Conservation (phyloP, 108 stramenopile species). For the Epipyxis sp. region DNA sequence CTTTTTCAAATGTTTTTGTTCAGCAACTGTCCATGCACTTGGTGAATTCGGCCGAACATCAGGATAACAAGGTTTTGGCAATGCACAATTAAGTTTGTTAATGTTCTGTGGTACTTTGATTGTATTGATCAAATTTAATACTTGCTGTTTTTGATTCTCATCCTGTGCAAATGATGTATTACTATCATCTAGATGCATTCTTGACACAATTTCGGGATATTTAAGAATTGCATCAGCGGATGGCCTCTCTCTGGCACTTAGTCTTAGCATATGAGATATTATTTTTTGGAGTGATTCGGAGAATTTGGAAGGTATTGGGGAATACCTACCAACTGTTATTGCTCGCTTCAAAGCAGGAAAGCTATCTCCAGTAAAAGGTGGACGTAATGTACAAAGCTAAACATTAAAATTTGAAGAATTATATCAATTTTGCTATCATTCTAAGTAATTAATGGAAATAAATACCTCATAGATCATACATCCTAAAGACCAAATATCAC, state of each 20-base stretch:
- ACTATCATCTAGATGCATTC: background rate
- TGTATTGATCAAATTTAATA: background rate
- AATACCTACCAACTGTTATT: conserved; percentile 34
- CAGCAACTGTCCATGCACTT: background rate
- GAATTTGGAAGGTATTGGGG: conserved; percentile 31
- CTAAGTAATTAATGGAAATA: too few relatives aligned
- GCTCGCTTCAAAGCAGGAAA: conserved; percentile 44
- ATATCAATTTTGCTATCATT: too few relatives aligned
- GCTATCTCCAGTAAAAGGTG: conserved; percentile 42
- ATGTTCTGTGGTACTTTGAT: conserved; percentile 21
- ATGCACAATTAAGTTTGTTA: background rate
- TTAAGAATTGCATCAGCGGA: conserved; percentile 24
- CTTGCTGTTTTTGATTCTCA: background rate
- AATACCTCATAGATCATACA: conserved; percentile 58
- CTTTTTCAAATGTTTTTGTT: background rate
- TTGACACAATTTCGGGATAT: conserved; percentile 25
- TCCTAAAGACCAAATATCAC: conserved; percentile 66
- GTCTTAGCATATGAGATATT: conserved; percentile 28
- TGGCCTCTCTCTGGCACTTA: conserved; percentile 31
- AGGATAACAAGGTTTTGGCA: conserved; percentile 29
- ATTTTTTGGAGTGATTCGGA: conserved; percentile 25
- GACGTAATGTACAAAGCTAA: conserved; percentile 33
- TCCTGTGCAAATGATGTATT: background rate
- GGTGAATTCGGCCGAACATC: background rate
- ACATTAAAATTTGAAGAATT: background rate